A percentile compares a stretch with the other conserved stretches of the same genome.
Conservation (phyloP, 768 basidiomycete genomes). For the Stropharia rugosoannulata region DNA sequence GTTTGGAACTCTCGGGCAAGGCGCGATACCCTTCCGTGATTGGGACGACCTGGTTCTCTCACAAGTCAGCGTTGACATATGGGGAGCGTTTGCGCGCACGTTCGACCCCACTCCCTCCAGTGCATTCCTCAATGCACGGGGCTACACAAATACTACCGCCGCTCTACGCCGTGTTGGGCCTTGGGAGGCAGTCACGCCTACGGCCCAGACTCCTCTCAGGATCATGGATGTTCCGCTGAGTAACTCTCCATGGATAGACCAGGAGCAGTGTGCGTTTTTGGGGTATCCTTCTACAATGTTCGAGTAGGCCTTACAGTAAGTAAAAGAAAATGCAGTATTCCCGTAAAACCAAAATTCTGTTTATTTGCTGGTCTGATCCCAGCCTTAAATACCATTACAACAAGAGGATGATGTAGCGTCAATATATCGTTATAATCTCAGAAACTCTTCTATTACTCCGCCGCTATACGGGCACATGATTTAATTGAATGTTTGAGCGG, state of each 20-base stretch:
- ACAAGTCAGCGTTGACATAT: slow-evolving; percentile 41
- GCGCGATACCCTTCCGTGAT: slow-evolving; percentile 41
- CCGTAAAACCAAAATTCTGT: no score
- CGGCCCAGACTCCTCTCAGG: slow-evolving; percentile 26
- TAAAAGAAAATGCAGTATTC: no score
- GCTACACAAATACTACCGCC: slow-evolving; percentile 34
- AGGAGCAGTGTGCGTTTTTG: slow-evolving; percentile 36
- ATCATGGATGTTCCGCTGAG: slow-evolving; percentile 30
- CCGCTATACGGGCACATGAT: no score
- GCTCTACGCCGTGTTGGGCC: slow-evolving; percentile 24
- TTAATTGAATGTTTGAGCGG: no score
- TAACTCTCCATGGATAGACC: slow-evolving; percentile 32
- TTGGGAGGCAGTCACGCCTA: slow-evolving; percentile 31
- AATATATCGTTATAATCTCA: no score
- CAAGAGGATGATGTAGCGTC: no score
- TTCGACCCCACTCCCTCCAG: slow-evolving; percentile 44
- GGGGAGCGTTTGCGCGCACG: slow-evolving; percentile 45
- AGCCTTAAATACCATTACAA: no score
- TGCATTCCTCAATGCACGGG: slow-evolving; percentile 40
- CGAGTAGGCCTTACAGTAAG: background rate
- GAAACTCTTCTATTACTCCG: no score
- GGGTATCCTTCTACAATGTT: slow-evolving; percentile 22
- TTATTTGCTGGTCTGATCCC: no score
- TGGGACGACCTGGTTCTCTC: slow-evolving; percentile 41
- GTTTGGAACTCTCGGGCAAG: slow-evolving; percentile 35